These are phyloP conservation scores for Leishmania tarentolae DNA, from an alignment of 208 protist genomes.

Conservation along the genomic window DNA sequence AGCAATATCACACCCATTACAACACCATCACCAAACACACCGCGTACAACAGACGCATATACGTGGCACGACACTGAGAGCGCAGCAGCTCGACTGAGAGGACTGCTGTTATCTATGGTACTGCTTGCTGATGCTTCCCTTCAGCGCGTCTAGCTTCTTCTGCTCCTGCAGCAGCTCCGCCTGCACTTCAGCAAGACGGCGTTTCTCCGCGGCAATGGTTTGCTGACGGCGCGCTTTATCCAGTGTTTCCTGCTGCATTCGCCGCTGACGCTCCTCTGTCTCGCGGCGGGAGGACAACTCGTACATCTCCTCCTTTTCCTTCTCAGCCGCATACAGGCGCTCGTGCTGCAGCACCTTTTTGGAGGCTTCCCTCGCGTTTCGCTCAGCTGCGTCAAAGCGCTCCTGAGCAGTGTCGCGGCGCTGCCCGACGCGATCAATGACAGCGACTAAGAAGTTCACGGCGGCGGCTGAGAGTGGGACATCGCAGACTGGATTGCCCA, in stretches of 20 bases:
- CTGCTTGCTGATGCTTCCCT: slow-evolving; percentile 63
- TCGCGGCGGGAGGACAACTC: slow-evolving; percentile 41
- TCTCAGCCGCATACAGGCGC: slow-evolving; percentile 38
- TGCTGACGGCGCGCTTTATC: slow-evolving; percentile 49
- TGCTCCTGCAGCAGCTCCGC: slow-evolving; percentile 45
- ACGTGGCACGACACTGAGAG: not conserved
- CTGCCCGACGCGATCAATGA: slow-evolving; percentile 41
- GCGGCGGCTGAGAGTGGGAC: slow-evolving; percentile 20
- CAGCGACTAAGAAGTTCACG: slow-evolving; percentile 39
- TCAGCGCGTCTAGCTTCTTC: slow-evolving; percentile 46
- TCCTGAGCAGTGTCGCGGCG: slow-evolving; percentile 36
- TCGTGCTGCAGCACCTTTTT: slow-evolving; percentile 35
- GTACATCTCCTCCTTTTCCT: slow-evolving; percentile 66
- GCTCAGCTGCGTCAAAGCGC: slow-evolving; percentile 28
- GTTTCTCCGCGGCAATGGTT: slow-evolving; percentile 52
- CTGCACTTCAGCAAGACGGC: slow-evolving; percentile 42
- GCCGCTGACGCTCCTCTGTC: slow-evolving; percentile 52
- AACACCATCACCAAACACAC: not conserved
- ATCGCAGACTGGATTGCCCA: slow-evolving; percentile 34
- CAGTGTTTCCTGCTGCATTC: slow-evolving; percentile 39
- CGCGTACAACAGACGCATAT: not conserved
- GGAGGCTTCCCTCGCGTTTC: slow-evolving; percentile 29
- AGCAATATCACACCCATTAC: not conserved
- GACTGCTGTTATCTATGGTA: slow-evolving; percentile 30
- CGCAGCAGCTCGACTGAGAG: not conserved